Conservation (phyloP, 148 eudicot species). For the Pharnaceum exiguum region DNA sequence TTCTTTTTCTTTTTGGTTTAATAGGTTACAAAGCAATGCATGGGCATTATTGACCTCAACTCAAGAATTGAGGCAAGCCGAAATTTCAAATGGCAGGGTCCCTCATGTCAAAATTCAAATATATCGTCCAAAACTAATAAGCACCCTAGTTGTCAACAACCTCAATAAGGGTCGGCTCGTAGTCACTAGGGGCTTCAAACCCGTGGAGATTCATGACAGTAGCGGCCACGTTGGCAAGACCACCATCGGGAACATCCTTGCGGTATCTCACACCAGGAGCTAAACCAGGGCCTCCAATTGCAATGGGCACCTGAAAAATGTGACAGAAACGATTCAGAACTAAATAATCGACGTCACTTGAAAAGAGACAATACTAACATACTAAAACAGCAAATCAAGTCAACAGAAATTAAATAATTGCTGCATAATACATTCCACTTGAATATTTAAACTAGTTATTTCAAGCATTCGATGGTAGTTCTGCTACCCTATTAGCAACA, state of each 20-base stretch:
- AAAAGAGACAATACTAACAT: no score
- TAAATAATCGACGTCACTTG: background rate
- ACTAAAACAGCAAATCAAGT: no score
- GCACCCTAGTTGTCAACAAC: slow-evolving; percentile 35
- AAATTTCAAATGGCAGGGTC: slow-evolving; percentile 4
- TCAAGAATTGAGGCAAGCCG: slow-evolving; percentile 12
- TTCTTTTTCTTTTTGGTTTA: no score
- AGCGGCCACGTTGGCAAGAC: slow-evolving; percentile 93
- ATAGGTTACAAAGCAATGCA: slow-evolving; percentile 1
- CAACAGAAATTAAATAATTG: no score
- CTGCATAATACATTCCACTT: no score
- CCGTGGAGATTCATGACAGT: slow-evolving; percentile 92
- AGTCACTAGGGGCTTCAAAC: slow-evolving; percentile 71
- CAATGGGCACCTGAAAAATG: slow-evolving; percentile 66
- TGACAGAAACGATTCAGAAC: background rate
- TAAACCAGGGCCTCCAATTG: slow-evolving; percentile 92
- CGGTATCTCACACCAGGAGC: slow-evolving; percentile 80
- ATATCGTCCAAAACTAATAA: background rate
- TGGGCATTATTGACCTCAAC: slow-evolving; percentile 19
- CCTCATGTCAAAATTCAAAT: background rate
- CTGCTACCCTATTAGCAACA: no score
- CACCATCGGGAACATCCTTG: slow-evolving; percentile 63
- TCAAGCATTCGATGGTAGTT: no score
- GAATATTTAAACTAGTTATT: no score
- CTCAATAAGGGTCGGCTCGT: slow-evolving; percentile 83